Base-by-base conservation (phyloP, 2,329 filamentous ascomycete genomes). In the Fusarium tricinctum region DNA sequence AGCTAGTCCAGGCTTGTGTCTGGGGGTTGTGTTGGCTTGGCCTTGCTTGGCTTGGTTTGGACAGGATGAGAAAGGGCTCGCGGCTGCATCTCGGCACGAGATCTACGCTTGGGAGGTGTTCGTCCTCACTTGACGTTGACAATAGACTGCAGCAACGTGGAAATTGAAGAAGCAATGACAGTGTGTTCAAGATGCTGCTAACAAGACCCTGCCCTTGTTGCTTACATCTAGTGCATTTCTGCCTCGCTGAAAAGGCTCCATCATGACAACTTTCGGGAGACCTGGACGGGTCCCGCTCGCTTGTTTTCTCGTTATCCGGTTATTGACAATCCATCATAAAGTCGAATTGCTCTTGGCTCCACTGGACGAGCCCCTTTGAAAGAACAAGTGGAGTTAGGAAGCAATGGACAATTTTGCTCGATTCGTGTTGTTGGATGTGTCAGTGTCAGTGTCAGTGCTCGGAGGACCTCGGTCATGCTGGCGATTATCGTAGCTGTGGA, bases 381-480 rank as follows among this genome's bases (percentile, higher is more conserved):
- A 40, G 52, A 48, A 54, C 35, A 48, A 62, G 66, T 62, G 66
- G 65, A 45, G 51, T 52, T 53, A 17, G 8, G 13, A 53, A 35
- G 40, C 10, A n/a, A 61, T 13, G 28, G 28, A 30, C 19, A 20
- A 33, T 7, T 63, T 54, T 53, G 35, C 62, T 63, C 57, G 60
- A 49, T 53, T 67, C 35, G 45, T 71, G 54, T n/a, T 61, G 32
- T 13, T 30, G 5, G 28, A 30, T 30, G 28, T 30, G 28, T 30
- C 28, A 30, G 28, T 30, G 28, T 30, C 28, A 30, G 28, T 30
- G 10, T 30, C 12, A 30, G 28, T 30, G 13, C 35, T 73, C 66
- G 63, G 66, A 42, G 52, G 63, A 63, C 70, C 68, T 73, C 71
- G 71, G 69, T 52, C 71, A 62, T 65, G 70, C 53, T 63, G 46